Conservation (phyloP, 768 basidiomycete species). For the Suillus alpinus region DNA sequence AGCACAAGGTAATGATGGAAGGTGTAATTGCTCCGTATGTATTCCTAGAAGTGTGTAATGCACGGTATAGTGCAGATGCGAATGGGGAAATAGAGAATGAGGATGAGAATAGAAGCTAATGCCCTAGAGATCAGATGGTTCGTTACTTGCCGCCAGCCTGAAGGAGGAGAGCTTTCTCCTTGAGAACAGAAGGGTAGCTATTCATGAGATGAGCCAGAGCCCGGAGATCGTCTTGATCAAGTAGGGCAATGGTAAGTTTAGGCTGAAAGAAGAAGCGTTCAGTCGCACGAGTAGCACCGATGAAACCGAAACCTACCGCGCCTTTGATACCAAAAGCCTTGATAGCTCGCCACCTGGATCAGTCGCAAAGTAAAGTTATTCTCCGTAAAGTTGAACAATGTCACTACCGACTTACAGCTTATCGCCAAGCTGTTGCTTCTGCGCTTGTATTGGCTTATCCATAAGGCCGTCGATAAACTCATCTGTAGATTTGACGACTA, state of each 20-base stretch:
- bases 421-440: conserved; percentile 81
- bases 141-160: conserved; percentile 25
- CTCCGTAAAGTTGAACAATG: not conserved
- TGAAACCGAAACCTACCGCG: conserved; percentile 48
- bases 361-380: not conserved
- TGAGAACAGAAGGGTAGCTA: conserved; percentile 78
- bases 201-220: conserved; percentile 85
- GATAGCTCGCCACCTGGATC: conserved; percentile 48
- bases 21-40: not conserved
- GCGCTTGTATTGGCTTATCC: conserved; percentile 51
- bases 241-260: conserved; percentile 77
- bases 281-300: not conserved
- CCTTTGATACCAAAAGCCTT: conserved; percentile 82
- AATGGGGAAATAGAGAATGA: not conserved
- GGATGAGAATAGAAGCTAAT: not conserved
- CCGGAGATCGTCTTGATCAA: conserved; percentile 84
- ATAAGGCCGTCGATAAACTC: conserved; percentile 64
- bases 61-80: conserved; percentile 2
- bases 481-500: conserved; percentile 67
- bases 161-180: conserved; percentile 60
- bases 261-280: conserved; percentile 43
- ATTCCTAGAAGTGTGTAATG: conserved; percentile 3
- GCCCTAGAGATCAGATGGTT: not conserved
- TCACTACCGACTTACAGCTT: conserved; percentile 53
- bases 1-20: not conserved